A percentile compares a stretch with the other conserved stretches of the same genome.
Conservation (phyloP, 2,329 filamentous ascomycete species). For the Penicillium polonicum region DNA sequence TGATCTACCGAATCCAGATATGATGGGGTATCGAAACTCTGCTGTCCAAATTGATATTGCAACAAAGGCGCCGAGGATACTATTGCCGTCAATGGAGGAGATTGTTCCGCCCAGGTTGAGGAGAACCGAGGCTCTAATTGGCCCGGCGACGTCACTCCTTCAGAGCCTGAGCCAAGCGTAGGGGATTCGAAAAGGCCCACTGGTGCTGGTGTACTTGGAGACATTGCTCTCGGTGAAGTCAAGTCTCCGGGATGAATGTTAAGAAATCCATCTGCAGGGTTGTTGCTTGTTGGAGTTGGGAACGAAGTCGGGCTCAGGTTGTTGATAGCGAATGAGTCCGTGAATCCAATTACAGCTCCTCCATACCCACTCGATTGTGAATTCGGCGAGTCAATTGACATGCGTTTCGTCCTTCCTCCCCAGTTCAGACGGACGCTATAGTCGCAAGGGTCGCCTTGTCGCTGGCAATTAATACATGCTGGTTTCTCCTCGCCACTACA, state of each 20-base stretch:
- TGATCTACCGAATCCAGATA: constrained; percentile 27
- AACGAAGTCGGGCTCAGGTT: constrained; percentile 10
- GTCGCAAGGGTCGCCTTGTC: constrained; percentile 71
- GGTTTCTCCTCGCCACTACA: constrained; percentile 72
- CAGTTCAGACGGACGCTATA: constrained; percentile 80
- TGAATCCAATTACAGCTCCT: constrained; percentile 18
- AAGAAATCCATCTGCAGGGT: constrained; percentile 15
- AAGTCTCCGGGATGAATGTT: constrained; percentile 12
- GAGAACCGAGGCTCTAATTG: constrained; percentile 16
- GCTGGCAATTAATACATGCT: constrained; percentile 68
- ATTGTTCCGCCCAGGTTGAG: constrained; percentile 24
- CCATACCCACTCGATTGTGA: constrained; percentile 31
- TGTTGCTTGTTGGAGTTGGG: constrained; percentile 12
- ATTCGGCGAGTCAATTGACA: constrained; percentile 39
- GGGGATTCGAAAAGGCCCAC: constrained; percentile 19
- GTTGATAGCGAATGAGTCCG: constrained; percentile 12
- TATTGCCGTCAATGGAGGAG: constrained; percentile 14
- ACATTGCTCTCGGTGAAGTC: constrained; percentile 16
- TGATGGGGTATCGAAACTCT: constrained; percentile 16
- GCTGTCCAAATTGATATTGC: constrained; percentile 18
- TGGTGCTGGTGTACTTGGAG: constrained; percentile 15
- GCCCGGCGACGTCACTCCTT: constrained; percentile 12
- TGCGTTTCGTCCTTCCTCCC: constrained; percentile 68
- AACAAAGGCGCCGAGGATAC: constrained; percentile 18
- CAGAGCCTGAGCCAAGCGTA: constrained; percentile 9